Evolutionary conservation across 352 stramenopile genomes (phyloP), one percentile per base, ranked within the genome.

Genomic region (Phytophthora pisi): DNA sequence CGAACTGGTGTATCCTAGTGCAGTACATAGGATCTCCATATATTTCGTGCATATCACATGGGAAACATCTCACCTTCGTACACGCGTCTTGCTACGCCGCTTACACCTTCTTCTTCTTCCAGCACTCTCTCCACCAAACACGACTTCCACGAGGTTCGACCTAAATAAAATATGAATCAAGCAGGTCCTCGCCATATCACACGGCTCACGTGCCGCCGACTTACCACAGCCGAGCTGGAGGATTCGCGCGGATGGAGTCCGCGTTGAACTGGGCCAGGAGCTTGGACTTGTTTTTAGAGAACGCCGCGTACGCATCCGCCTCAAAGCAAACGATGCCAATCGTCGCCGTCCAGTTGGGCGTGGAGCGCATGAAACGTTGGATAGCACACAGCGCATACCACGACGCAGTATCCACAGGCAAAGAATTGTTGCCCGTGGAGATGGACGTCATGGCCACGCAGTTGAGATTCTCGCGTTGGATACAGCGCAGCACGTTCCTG

Each of bases 371-470:
- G 40, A 77, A 89, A 23, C 76, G 78, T 65, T 89, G 74, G 57
- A 87, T 82, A 11, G 71, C 68, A 59, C 79, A 77, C 13, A 91
- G 40, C n/a, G 64, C 83, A 59, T 79, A 74, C 57, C 72, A 66
- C 6, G 83, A 74, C 9, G 65, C 75, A 34, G 62, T 46, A 8
- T 75, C 70, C 2, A 68, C 53, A 8, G 81, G 79, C 7, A 91
- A 30, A 1, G 77, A 73, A 43, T 89, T 77, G 47, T 82, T 88
- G 2, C 85, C 82, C 0, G 85, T 92, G 1, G 85, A 89, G 54
- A 93, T 90, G 18, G 85, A 92, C 36, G 76, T 61, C 43, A 91
- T 66, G 6, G 79, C 82, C 3, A 93, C 69, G 52, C 82, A 91
- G 30, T 53, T 51, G 0, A 88, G 60, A 23, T 80, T 72, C 49